A percentile compares a stretch with the other conserved stretches of the same genome.
Evolutionary conservation across 176 grass and related monocot species (phyloP).

Genomic region (Carex myosuroides): DNA sequence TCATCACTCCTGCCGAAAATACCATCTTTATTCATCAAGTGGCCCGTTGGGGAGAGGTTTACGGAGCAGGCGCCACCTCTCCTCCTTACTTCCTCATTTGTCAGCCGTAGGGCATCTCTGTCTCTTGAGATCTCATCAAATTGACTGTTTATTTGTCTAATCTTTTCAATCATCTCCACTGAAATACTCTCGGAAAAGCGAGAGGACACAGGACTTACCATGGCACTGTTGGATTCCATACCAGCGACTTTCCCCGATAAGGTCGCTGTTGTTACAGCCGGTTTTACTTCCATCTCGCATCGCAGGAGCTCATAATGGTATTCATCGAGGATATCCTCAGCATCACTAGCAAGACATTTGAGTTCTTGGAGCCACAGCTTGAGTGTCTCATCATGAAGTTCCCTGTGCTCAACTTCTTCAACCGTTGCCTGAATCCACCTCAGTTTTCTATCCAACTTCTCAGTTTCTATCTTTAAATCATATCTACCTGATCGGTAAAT

Average conservation of each 20-base stretch:
- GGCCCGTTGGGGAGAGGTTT: neutral
- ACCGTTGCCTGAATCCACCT: conserved; percentile 22
- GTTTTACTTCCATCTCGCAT: neutral
- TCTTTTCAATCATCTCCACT: neutral
- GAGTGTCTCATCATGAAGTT: conserved; percentile 10
- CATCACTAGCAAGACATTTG: conserved; percentile 31
- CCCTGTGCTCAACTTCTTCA: neutral
- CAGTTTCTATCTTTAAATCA: neutral
- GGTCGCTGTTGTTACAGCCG: neutral
- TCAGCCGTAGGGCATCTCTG: neutral
- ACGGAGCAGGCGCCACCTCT: neutral
- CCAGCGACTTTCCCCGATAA: neutral
- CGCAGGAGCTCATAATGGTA: conserved; percentile 33
- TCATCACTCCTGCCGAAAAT: conserved; percentile 14
- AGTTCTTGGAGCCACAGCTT: conserved; percentile 34
- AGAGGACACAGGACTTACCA: neutral
- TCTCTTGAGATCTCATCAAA: conserved; percentile 22
- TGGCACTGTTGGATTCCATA: neutral
- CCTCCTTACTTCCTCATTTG: conserved; percentile 7
- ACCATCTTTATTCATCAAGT: neutral
- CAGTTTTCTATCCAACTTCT: conserved; percentile 18
- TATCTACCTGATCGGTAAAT: neutral
- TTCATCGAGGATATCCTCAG: conserved; percentile 32
- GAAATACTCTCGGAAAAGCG: neutral
- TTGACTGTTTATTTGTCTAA: neutral